Percentiles rank a stretch among this genome's conserved stretches.
Conservation (phyloP, 1,139 yeast species). For the Zygoascus meyerae region DNA sequence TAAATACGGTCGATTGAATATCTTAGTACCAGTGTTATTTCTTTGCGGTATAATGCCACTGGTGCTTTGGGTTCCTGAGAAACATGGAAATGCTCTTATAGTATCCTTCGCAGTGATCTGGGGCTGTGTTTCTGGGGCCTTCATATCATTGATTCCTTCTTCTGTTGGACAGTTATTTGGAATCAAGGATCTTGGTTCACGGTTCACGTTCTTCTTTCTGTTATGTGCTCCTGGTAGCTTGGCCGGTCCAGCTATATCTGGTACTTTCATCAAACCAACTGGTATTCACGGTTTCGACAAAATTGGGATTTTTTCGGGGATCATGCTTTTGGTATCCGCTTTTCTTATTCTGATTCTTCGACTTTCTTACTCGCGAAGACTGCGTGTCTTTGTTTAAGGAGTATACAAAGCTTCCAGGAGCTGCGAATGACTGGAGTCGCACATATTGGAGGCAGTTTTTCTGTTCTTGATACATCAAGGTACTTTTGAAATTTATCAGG, state of each 20-base stretch:
- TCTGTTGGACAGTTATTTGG: slow-evolving; percentile 42
- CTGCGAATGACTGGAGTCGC: not conserved
- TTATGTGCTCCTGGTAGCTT: slow-evolving; percentile 47
- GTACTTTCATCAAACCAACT: slow-evolving; percentile 35
- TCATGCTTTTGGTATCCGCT: slow-evolving; percentile 15
- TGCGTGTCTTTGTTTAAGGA: slow-evolving; percentile 5
- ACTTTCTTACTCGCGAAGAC: not conserved
- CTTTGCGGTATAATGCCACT: slow-evolving; percentile 25
- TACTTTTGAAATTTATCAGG: too few relatives aligned
- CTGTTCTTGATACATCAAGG: too few relatives aligned
- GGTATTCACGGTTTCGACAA: slow-evolving; percentile 19
- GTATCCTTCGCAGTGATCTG: slow-evolving; percentile 40
- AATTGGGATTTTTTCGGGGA: slow-evolving; percentile 21
- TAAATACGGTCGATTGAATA: slow-evolving; percentile 37
- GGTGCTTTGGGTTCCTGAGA: slow-evolving; percentile 29
- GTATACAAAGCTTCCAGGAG: not conserved
- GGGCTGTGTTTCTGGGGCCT: slow-evolving; percentile 43
- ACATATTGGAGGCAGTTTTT: too few relatives aligned
- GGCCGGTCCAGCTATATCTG: slow-evolving; percentile 45
- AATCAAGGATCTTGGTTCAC: slow-evolving; percentile 40
- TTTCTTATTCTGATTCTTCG: slow-evolving; percentile 5
- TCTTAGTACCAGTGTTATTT: slow-evolving; percentile 33
- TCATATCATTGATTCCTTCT: slow-evolving; percentile 39
- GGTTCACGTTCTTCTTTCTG: slow-evolving; percentile 54
- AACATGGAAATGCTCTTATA: slow-evolving; percentile 17